These are phyloP conservation scores for Vigna mungo DNA, from an alignment of 306 rosid genomes.

Conservation along the genomic window DNA sequence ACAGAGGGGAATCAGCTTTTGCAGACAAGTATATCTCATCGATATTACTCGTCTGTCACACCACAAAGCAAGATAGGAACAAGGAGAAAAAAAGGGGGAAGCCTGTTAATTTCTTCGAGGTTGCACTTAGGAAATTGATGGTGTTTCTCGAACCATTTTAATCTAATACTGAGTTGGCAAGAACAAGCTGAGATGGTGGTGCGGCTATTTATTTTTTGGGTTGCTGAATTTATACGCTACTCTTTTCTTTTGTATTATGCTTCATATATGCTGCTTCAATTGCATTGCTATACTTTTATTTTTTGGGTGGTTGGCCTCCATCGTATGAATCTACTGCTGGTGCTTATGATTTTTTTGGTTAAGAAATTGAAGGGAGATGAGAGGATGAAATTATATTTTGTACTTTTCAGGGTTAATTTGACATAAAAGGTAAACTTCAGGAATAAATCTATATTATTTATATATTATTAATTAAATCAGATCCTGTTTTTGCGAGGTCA, in stretches of 20 bases:
- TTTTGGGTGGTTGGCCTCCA: neutral
- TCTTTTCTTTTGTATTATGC: constrained; percentile 25
- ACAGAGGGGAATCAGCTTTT: constrained; percentile 51
- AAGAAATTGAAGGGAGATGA: too few species aligned
- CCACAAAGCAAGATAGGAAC: constrained; percentile 42
- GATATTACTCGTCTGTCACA: constrained; percentile 44
- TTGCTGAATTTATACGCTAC: constrained; percentile 16
- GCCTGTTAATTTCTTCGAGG: constrained; percentile 40
- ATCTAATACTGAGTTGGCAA: constrained; percentile 48
- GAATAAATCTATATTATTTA: too few species aligned
- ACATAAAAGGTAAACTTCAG: too few species aligned
- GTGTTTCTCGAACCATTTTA: constrained; percentile 42
- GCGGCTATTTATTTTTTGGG: constrained; percentile 48
- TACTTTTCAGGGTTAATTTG: too few species aligned
- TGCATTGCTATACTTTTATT: constrained; percentile 22
- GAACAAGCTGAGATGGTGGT: constrained; percentile 50
- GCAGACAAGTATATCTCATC: constrained; percentile 43
- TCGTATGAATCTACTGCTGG: neutral
- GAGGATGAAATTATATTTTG: too few species aligned
- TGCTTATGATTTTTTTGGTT: too few species aligned
- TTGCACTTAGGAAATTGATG: constrained; percentile 36
- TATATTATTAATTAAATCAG: too few species aligned
- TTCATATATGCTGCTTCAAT: constrained; percentile 23
- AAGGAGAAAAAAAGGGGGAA: neutral
- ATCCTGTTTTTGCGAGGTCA: too few species aligned